Evolutionary conservation across 495 filamentous ascomycete species (phyloP), one percentile per base, ranked within the genome.

Genomic region (Penicillium paxilli): DNA sequence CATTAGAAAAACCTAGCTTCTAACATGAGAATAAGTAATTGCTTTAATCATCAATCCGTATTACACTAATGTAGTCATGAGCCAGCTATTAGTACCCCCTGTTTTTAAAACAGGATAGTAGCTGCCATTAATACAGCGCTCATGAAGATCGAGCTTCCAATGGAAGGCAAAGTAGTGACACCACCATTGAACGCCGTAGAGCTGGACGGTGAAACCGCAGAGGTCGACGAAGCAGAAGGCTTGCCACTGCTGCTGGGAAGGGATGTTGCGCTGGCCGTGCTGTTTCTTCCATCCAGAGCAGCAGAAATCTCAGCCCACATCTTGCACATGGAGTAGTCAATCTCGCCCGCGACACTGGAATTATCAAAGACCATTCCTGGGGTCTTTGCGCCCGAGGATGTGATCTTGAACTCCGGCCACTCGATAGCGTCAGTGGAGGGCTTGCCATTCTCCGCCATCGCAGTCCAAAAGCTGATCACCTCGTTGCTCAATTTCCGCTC

Each of bases 381-480:
- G 33, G 48, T 60, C 16, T 50, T 47, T 3, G 38, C 8, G 8
- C 52, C 46, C 33, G 44, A 46, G 8, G 49, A 40, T 26, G 51
- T 46, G 26, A 53, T 47, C 5, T 50, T 37, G 37, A 65, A 73
- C 16, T 37, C 24, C 41, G 73, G 69, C 70, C 70, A 75, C 23
- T 53, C 17, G 24, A 65, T 65, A n/a, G 32, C 67, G 1, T 54
- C 55, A 8, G 58, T 59, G 5, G 57, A 62, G 11, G 65, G 66
- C n/a, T 47, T 47, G 25, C 55, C 70, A 14, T 55, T 59, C 37
- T 57, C 54, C n/a, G 73, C 69, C 73, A 78, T 75, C 16, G 64
- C 62, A 8, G 60, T 71, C 73, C 73, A 76, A 3, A 70, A 59
- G 20, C 59, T 62, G 35, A 70, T 70, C 59, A 78, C 64, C 23